Evolutionary conservation across 306 rosid species (phyloP).

Genomic region (Sindora glabra): DNA sequence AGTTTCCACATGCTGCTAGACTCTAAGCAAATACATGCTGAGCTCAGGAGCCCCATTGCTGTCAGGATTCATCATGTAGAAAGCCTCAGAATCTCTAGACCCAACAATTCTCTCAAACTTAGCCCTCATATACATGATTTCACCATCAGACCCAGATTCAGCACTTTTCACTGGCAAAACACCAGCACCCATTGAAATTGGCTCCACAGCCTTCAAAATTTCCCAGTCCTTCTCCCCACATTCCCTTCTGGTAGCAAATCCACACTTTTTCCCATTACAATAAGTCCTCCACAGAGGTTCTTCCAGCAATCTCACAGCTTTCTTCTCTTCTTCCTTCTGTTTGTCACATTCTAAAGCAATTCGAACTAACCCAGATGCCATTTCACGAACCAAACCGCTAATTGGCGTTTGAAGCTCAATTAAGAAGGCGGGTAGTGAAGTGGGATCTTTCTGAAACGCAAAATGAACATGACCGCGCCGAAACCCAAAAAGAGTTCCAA

Average conservation of each 20-base stretch:
- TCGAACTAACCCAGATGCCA: constrained; percentile 96
- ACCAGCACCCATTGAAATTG: constrained; percentile 96
- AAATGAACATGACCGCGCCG: constrained; percentile 89
- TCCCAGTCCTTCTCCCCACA: constrained; percentile 86
- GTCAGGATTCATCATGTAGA: constrained; percentile 99
- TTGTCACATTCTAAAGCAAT: constrained; percentile 91
- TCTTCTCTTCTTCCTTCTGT: constrained; percentile 38
- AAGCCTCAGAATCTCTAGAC: constrained; percentile 96
- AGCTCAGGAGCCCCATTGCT: constrained; percentile 98
- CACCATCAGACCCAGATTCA: constrained; percentile 48
- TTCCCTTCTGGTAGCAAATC: constrained; percentile 79
- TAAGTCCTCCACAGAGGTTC: constrained; percentile 86
- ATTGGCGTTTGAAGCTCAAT: constrained; percentile 93
- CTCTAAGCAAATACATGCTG: constrained; percentile 90
- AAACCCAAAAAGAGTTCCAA: constrained; percentile 88
- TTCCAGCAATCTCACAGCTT: constrained; percentile 48
- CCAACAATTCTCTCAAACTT: constrained; percentile 98
- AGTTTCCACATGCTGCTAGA: constrained; percentile 33
- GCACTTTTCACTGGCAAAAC: constrained; percentile 53
- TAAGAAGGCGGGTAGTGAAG: constrained; percentile 70
- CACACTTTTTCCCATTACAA: constrained; percentile 90
- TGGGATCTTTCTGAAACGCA: constrained; percentile 78
- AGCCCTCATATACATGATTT: constrained; percentile 93
- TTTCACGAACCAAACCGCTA: constrained; percentile 79
- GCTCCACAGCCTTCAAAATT: constrained; percentile 76